Conservation (phyloP, 2,329 filamentous ascomycete genomes). For the Microdochium paspali region DNA sequence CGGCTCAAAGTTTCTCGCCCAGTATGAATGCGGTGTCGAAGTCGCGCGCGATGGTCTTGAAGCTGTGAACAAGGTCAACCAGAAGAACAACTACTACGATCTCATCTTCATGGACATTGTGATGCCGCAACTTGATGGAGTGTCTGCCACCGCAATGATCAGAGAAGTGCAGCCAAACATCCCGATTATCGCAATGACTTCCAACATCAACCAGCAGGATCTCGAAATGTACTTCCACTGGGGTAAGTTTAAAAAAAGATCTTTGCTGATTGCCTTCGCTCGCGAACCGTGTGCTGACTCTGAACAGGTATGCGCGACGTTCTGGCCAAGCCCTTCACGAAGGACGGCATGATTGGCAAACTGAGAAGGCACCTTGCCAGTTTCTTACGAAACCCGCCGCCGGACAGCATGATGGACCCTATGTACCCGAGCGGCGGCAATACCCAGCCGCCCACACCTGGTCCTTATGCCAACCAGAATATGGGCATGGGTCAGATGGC, state of each 20-base stretch:
- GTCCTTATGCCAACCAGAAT: conserved; percentile 19
- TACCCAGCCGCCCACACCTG: conserved; percentile 19
- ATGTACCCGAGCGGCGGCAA: conserved; percentile 19
- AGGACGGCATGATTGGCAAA: conserved; percentile 73
- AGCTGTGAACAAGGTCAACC: conserved; percentile 75
- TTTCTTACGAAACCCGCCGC: conserved; percentile 59
- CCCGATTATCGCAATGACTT: conserved; percentile 97
- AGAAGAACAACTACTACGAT: conserved; percentile 43
- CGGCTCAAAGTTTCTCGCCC: conserved; percentile 56
- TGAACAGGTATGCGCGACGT: conserved; percentile 89
- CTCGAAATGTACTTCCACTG: conserved; percentile 96
- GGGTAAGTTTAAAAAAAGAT: conserved; percentile 47
- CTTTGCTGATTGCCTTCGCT: too few relatives aligned
- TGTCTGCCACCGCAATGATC: conserved; percentile 89
- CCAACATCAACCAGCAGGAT: conserved; percentile 92
- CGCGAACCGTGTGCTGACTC: background rate
- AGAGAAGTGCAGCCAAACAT: conserved; percentile 73
- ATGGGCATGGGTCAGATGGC: conserved; percentile 22
- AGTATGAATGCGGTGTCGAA: conserved; percentile 58
- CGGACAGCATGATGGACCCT: conserved; percentile 23
- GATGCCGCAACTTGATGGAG: conserved; percentile 92
- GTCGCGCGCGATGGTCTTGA: conserved; percentile 77
- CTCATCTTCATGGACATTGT: conserved; percentile 89
- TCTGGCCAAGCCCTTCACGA: conserved; percentile 91
- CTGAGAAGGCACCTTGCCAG: conserved; percentile 84